Evolutionary conservation across 2,329 filamentous ascomycete species (phyloP).

Genomic region (Fusarium sp.): DNA sequence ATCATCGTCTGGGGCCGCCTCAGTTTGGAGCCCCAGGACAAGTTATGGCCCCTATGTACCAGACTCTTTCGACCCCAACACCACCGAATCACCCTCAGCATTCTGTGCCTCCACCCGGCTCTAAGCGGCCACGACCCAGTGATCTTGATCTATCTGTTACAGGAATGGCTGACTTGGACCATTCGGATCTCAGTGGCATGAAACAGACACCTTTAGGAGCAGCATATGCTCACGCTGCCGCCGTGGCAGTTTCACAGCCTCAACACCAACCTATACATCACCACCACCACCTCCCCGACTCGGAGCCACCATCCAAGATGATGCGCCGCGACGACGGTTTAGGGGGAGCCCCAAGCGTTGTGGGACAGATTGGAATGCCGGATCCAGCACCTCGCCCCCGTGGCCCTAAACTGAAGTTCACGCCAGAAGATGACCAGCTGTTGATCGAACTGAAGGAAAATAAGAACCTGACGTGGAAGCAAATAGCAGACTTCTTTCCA

Average conservation of each 20-base stretch:
- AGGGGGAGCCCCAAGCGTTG: conserved; percentile 80
- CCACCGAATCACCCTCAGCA: conserved; percentile 46
- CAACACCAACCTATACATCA: conserved; percentile 72
- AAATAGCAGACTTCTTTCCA: conserved; percentile 96
- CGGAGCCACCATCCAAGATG: conserved; percentile 74
- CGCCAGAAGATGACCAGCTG: conserved; percentile 87
- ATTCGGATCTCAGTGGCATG: conserved; percentile 64
- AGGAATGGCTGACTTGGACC: conserved; percentile 62
- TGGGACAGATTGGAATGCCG: conserved; percentile 89
- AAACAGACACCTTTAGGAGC: conserved; percentile 62
- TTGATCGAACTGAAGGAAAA: conserved; percentile 93
- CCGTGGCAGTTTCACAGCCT: conserved; percentile 40
- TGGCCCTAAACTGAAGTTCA: conserved; percentile 93
- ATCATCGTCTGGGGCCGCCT: conserved; percentile 61
- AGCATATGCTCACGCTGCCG: conserved; percentile 58
- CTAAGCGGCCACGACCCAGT: conserved; percentile 66
- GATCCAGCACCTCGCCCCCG: conserved; percentile 80
- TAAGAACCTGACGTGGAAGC: conserved; percentile 95
- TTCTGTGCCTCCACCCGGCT: conserved; percentile 39
- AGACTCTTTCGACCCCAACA: conserved; percentile 56
- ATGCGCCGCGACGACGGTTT: conserved; percentile 66
- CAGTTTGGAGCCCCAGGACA: conserved; percentile 62
- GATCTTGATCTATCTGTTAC: conserved; percentile 66
- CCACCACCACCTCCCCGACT: conserved; percentile 82
- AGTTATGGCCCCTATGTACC: conserved; percentile 62